Evolutionary conservation across 805 yeast species (phyloP).

Genomic region (Kuraishia piskuri): DNA sequence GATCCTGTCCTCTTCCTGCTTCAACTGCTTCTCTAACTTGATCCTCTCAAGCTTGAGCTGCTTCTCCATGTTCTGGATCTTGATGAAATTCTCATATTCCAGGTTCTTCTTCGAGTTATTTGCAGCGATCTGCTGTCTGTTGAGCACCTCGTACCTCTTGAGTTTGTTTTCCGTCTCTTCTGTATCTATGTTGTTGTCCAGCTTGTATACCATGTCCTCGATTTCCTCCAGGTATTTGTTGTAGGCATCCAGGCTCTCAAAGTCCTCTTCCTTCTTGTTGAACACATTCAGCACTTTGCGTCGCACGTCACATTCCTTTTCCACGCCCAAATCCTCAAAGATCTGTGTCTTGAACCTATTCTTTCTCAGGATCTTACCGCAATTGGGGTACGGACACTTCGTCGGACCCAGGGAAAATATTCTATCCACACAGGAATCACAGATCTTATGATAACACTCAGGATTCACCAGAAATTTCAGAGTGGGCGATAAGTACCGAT

Average conservation of each 20-base stretch:
- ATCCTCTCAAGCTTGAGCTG: constrained; percentile 64
- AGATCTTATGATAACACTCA: constrained; percentile 96
- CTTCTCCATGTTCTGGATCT: constrained; percentile 59
- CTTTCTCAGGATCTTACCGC: constrained; percentile 81
- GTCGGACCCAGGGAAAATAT: constrained; percentile 93
- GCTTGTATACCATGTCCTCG: constrained; percentile 71
- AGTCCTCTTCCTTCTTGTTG: constrained; percentile 75
- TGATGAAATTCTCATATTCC: constrained; percentile 57
- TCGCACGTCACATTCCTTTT: constrained; percentile 86
- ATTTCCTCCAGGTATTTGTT: constrained; percentile 78
- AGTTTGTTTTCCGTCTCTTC: constrained; percentile 61
- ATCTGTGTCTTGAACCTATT: constrained; percentile 87
- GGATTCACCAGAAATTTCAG: constrained; percentile 90
- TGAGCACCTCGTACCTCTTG: constrained; percentile 60
- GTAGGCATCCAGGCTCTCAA: constrained; percentile 47
- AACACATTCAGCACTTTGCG: constrained; percentile 68
- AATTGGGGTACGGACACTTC: constrained; percentile 89
- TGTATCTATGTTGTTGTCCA: constrained; percentile 61
- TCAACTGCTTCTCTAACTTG: constrained; percentile 51
- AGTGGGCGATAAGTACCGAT: constrained; percentile 86
- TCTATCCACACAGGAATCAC: constrained; percentile 94
- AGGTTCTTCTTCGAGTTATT: constrained; percentile 68
- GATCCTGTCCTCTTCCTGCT: constrained; percentile 38
- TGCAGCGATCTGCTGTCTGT: constrained; percentile 66
- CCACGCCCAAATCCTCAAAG: constrained; percentile 85